Evolutionary conservation across 192 early-diverging fungal species (phyloP).

Genomic region (Umbelopsis isabellina): DNA sequence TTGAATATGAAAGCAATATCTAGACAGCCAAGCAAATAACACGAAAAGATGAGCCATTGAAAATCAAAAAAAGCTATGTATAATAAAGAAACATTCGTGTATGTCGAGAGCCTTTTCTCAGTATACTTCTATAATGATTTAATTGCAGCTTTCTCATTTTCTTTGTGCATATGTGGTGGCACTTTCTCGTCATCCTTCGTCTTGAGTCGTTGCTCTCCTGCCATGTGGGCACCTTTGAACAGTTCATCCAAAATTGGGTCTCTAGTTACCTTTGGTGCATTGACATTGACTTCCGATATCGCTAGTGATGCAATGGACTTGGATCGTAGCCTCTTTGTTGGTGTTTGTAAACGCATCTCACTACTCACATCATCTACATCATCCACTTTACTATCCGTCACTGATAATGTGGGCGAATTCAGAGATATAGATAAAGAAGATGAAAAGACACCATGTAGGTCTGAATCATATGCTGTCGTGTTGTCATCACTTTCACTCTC

Average conservation of each 20-base stretch:
- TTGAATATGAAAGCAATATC: too few species aligned
- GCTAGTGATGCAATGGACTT: slow-evolving; percentile 30
- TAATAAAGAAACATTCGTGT: too few species aligned
- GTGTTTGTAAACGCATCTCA: not conserved
- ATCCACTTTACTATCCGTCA: not conserved
- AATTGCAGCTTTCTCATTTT: not conserved
- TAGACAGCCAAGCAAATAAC: too few species aligned
- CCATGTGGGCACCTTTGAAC: not conserved
- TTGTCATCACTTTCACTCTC: not conserved
- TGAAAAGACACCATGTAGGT: not conserved
- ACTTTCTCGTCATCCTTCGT: not conserved
- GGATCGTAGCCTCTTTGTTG: slow-evolving; percentile 2
- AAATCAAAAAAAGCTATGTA: too few species aligned
- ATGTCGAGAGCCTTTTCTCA: too few species aligned
- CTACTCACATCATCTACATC: not conserved
- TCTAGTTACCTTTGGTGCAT: not conserved
- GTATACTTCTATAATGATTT: too few species aligned
- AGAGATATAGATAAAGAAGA: not conserved
- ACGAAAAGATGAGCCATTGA: too few species aligned
- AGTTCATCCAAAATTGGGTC: not conserved
- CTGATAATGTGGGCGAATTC: slow-evolving; percentile 1
- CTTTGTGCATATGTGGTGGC: not conserved
- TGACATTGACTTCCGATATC: slow-evolving; percentile 28
- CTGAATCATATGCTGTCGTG: not conserved
- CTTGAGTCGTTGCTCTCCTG: not conserved